Base-by-base conservation (phyloP, 1,139 yeast genomes). In the Zygoascus meyerae region DNA sequence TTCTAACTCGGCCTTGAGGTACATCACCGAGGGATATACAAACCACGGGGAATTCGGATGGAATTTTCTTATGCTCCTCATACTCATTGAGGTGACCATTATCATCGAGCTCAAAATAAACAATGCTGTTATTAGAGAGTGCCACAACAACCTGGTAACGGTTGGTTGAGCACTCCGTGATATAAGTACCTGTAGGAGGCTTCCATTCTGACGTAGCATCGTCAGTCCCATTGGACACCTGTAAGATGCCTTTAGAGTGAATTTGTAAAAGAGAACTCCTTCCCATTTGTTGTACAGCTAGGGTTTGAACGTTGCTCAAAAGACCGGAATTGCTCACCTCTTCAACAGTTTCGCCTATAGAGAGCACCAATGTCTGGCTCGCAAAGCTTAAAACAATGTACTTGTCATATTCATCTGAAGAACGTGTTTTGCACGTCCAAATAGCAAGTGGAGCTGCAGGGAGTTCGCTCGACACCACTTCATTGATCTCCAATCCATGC, bases 31-130 rank as follows among this genome's bases (percentile, higher is more conserved):
- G 58, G 1, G 82, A 71, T 10, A 86, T 52, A 0, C 82, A 69
- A 2, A 46, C 34, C 6, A 85, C 73, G 1, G 57, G 58, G 7
- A 73, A 67, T 0, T 77, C 73, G 1, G 75, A 66, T 9, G 45
- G 45, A 6, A 41, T 36, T 15, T 37, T 37, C 8, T 33, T 37
- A 21, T 79, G 70, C 35, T 78, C 82, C 48, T 80, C 81, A 58
- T 79, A 83, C 60, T 89, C 97, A 29, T 79, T 73, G 43, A 90
- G 69, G 45, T 79, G 75, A 54, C 84, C 94, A 1, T 67, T 67
- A 1, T 72, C 72, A 54, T 83, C 90, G 29, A 83, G 70, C 64
- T 90, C 97, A 64, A 92, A 90, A 64, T 92, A 92, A 4, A 84
- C 82, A 2, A 92, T 57, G 50, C 85, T 90, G 48, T 81, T 72